These are phyloP conservation scores for Cladosporium sphaerospermum DNA, from an alignment of 2,329 filamentous ascomycete species.

Conservation along the genomic window DNA sequence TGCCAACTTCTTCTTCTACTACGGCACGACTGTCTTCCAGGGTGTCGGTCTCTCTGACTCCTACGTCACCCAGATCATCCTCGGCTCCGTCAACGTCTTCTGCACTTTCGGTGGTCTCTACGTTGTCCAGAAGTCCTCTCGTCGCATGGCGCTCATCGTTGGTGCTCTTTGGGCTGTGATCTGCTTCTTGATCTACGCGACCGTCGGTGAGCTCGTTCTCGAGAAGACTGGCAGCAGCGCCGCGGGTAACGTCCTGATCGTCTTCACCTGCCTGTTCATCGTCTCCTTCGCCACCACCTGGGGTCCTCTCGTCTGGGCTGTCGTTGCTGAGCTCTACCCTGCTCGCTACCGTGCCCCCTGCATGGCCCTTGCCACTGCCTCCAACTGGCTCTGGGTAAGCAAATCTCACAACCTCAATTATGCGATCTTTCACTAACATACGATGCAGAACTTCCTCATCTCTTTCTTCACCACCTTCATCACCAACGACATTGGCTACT, in stretches of 20 bases:
- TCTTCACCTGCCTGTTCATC: slow-evolving; percentile 69
- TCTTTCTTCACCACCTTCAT: slow-evolving; percentile 36
- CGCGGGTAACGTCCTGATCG: slow-evolving; percentile 63
- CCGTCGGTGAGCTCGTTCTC: slow-evolving; percentile 33
- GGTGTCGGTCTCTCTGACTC: slow-evolving; percentile 9
- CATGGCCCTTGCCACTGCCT: slow-evolving; percentile 21
- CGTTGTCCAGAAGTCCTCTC: slow-evolving; percentile 43
- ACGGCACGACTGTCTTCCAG: slow-evolving; percentile 41
- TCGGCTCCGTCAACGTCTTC: slow-evolving; percentile 38
- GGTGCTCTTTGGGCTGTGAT: slow-evolving; percentile 35
- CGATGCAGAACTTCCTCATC: slow-evolving; percentile 22
- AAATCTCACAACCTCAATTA: not conserved
- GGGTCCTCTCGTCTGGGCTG: slow-evolving; percentile 58
- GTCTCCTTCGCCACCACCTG: slow-evolving; percentile 59
- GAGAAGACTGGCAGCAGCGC: slow-evolving; percentile 30
- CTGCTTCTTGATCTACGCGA: slow-evolving; percentile 32
- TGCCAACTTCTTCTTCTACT: slow-evolving; percentile 39
- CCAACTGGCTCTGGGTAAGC: slow-evolving; percentile 37
- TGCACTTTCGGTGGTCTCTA: slow-evolving; percentile 41
- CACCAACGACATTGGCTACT: slow-evolving; percentile 33
- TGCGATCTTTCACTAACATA: slow-evolving; percentile 11
- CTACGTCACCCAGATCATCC: slow-evolving; percentile 38
- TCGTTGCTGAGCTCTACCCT: slow-evolving; percentile 24
- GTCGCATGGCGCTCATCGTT: slow-evolving; percentile 38
- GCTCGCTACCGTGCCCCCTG: slow-evolving; percentile 23